A percentile compares a stretch with the other conserved stretches of the same genome.
phyloP scores from a whole-genome alignment of 352 stramenopile species.

The Globisporangium cystogenes region DNA sequence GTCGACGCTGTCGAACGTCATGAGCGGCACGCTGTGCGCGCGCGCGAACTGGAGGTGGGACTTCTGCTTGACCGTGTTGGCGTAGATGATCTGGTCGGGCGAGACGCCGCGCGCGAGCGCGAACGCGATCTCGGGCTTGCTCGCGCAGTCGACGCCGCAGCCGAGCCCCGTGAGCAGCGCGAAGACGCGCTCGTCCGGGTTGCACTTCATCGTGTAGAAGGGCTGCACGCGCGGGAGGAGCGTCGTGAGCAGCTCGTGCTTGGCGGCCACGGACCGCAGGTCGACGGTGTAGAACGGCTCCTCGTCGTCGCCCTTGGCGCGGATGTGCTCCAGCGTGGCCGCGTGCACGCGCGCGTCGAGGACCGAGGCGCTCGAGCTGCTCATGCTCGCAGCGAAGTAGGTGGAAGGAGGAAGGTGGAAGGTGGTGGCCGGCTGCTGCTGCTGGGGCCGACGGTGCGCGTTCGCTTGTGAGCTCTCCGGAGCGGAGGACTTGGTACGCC shows the following conservation, averaged over 20 bases:
- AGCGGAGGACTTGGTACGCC: too few species aligned
- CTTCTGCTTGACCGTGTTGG: slow-evolving; percentile 86
- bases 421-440: too few species aligned
- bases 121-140: slow-evolving; percentile 64
- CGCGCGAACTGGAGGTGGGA: slow-evolving; percentile 66
- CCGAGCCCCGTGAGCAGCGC: slow-evolving; percentile 36
- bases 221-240: slow-evolving; percentile 42
- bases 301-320: slow-evolving; percentile 20
- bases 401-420: neutral
- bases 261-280: slow-evolving; percentile 35
- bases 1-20: slow-evolving; percentile 85
- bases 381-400: neutral
- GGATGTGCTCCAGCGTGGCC: slow-evolving; percentile 18
- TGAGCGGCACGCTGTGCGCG: slow-evolving; percentile 50
- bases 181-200: slow-evolving; percentile 64
- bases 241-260: slow-evolving; percentile 43
- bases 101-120: slow-evolving; percentile 49
- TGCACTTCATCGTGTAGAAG: slow-evolving; percentile 93
- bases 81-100: slow-evolving; percentile 78
- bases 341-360: slow-evolving; percentile 10
- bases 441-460: neutral
- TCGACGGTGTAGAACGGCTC: slow-evolving; percentile 67
- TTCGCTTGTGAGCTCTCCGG: neutral
- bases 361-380: neutral
- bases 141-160: slow-evolving; percentile 86